These are phyloP conservation scores for Rheum nobile DNA, from an alignment of 148 eudicot genomes.

Conservation along the genomic window DNA sequence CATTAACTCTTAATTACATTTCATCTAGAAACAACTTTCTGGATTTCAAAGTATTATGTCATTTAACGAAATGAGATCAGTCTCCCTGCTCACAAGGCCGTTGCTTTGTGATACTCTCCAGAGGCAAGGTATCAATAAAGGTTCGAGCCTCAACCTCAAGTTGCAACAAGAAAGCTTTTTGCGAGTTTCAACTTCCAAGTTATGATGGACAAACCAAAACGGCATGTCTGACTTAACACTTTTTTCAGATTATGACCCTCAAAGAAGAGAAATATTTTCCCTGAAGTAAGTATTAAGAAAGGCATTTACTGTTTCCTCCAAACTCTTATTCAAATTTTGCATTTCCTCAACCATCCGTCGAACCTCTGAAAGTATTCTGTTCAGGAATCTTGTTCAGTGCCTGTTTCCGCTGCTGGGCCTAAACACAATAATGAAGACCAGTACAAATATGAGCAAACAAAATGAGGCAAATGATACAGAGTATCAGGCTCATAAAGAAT, in stretches of 20 bases:
- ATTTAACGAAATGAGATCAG: not conserved
- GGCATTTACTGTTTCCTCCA: conserved; percentile 65
- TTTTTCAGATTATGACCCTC: not conserved
- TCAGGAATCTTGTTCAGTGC: conserved; percentile 65
- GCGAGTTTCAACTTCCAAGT: too few species aligned
- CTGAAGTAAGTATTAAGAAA: not conserved
- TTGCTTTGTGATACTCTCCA: not conserved
- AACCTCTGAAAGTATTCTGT: conserved; percentile 77
- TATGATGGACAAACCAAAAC: not conserved
- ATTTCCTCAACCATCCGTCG: conserved; percentile 91
- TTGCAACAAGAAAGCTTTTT: not conserved
- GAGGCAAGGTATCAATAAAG: not conserved
- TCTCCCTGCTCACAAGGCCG: not conserved
- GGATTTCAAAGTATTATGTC: not conserved
- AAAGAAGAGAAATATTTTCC: not conserved
- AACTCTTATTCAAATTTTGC: conserved; percentile 70
- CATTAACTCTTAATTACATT: not conserved
- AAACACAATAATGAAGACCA: conserved; percentile 1
- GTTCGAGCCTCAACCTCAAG: not conserved
- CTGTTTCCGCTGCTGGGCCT: conserved; percentile 64
- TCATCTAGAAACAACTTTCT: not conserved
- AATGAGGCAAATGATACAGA: not conserved
- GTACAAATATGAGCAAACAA: conserved; percentile 6
- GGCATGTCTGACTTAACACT: not conserved
- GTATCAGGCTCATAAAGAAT: not conserved